Evolutionary conservation across 2,329 filamentous ascomycete species (phyloP).

Genomic region (Trichothecium roseum): DNA sequence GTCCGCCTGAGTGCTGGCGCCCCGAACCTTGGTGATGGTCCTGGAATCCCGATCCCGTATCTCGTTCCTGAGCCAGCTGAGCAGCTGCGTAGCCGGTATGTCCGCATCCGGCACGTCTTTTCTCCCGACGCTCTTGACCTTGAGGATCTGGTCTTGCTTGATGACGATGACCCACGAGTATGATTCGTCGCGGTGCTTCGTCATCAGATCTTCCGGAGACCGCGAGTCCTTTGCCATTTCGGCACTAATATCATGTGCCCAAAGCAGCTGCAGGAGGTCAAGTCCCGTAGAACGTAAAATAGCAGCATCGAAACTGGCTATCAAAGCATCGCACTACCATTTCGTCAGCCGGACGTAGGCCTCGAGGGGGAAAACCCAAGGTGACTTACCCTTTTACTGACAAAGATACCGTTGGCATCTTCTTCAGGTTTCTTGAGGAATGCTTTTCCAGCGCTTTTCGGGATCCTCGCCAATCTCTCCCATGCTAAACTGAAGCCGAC

Average conservation of each 20-base stretch:
- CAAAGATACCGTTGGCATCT: slow-evolving; percentile 50
- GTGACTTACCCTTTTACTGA: slow-evolving; percentile 48
- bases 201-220: slow-evolving; percentile 69
- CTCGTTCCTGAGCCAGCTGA: slow-evolving; percentile 73
- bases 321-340: slow-evolving; percentile 69
- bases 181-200: slow-evolving; percentile 63
- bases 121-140: slow-evolving; percentile 66
- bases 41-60: slow-evolving; percentile 67
- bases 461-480: slow-evolving; percentile 66
- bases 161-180: slow-evolving; percentile 86
- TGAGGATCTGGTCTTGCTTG: slow-evolving; percentile 66
- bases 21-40: slow-evolving; percentile 35
- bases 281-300: slow-evolving; percentile 68
- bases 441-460: slow-evolving; percentile 40
- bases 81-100: slow-evolving; percentile 59
- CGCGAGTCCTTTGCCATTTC: slow-evolving; percentile 75
- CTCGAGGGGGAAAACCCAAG: neutral
- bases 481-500: slow-evolving; percentile 89
- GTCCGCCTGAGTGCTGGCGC: slow-evolving; percentile 4
- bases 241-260: slow-evolving; percentile 75
- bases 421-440: slow-evolving; percentile 63
- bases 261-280: slow-evolving; percentile 67
- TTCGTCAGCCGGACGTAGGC: slow-evolving; percentile 4
- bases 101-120: slow-evolving; percentile 71
- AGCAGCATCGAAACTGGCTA: slow-evolving; percentile 75